A percentile compares a stretch with the other conserved stretches of the same genome.
Conservation (phyloP, 441 rosid species). For the Biscutella laevigata region DNA sequence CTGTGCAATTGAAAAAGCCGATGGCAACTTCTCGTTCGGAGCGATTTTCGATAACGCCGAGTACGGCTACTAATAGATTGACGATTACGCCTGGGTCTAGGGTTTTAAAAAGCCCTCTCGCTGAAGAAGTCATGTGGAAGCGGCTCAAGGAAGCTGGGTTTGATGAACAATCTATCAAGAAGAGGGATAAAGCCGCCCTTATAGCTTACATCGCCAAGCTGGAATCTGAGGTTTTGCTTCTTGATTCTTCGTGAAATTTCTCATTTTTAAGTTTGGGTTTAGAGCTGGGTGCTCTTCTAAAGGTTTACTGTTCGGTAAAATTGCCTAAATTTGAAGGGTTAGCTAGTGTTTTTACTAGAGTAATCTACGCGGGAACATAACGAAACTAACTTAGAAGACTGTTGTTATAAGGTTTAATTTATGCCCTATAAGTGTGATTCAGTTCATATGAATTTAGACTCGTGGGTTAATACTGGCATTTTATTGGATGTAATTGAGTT, state of each 20-base stretch:
- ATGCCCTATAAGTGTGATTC: not conserved
- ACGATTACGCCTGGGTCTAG: constrained; percentile 35
- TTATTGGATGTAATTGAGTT: not conserved
- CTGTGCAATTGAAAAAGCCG: constrained; percentile 4
- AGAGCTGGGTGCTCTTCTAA: not conserved
- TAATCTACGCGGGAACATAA: not conserved
- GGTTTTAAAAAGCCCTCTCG: constrained; percentile 44
- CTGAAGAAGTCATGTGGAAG: constrained; percentile 56
- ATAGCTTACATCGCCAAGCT: constrained; percentile 81
- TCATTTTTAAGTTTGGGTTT: not conserved
- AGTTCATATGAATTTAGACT: not conserved
- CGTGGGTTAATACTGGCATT: not conserved
- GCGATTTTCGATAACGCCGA: constrained; percentile 33
- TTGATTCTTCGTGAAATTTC: not conserved
- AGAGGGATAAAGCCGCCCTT: constrained; percentile 64
- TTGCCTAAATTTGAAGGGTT: not conserved
- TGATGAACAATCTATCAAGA: constrained; percentile 57
- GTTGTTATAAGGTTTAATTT: not conserved
- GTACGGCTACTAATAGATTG: constrained; percentile 15
- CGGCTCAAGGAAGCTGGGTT: constrained; percentile 63
- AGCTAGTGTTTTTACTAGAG: not conserved
- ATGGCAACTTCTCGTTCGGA: constrained; percentile 49
- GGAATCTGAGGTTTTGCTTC: constrained; percentile 66
- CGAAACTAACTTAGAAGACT: not conserved
- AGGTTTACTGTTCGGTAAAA: not conserved